phyloP scores from a whole-genome alignment of 805 yeast genomes.

The Candida andamanensis region DNA sequence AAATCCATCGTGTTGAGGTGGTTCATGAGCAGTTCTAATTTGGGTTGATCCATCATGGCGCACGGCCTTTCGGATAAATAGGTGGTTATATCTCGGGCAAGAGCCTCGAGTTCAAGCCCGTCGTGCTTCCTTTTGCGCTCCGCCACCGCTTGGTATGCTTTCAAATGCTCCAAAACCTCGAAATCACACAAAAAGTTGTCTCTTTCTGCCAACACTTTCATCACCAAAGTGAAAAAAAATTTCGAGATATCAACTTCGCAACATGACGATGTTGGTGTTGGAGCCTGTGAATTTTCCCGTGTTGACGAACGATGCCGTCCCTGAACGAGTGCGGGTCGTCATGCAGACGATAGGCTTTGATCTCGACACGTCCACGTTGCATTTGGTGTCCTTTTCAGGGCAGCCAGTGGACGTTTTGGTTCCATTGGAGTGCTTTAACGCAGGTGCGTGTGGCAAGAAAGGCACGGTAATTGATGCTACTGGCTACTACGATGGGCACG shows the following conservation, averaged over 20 bases:
- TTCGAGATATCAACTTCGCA: too few species aligned
- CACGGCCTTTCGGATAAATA: conserved; percentile 32
- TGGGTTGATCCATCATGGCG: conserved; percentile 16
- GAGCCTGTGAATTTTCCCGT: conserved; percentile 22
- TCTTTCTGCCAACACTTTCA: conserved; percentile 44
- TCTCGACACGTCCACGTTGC: too few species aligned
- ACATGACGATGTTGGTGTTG: conserved; percentile 26
- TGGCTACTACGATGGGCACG: conserved; percentile 28
- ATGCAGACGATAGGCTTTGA: conserved; percentile 21
- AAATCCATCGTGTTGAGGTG: conserved; percentile 49
- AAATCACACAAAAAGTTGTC: conserved; percentile 59
- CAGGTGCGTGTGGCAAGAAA: too few species aligned
- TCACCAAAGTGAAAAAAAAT: conserved; percentile 10
- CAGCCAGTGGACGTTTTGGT: too few species aligned
- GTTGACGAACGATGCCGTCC: conserved; percentile 18
- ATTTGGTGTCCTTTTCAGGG: too few species aligned
- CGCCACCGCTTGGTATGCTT: conserved; percentile 32
- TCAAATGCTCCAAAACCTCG: conserved; percentile 57
- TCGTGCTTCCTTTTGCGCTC: conserved; percentile 30
- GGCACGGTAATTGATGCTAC: conserved; percentile 26
- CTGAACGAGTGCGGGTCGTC: conserved; percentile 21
- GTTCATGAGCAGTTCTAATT: conserved; percentile 35
- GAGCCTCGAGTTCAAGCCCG: conserved; percentile 44
- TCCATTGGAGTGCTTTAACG: too few species aligned
- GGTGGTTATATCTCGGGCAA: conserved; percentile 43